These are phyloP conservation scores for Fulvia fulva DNA, from an alignment of 2,329 filamentous ascomycete genomes.

Conservation along the genomic window DNA sequence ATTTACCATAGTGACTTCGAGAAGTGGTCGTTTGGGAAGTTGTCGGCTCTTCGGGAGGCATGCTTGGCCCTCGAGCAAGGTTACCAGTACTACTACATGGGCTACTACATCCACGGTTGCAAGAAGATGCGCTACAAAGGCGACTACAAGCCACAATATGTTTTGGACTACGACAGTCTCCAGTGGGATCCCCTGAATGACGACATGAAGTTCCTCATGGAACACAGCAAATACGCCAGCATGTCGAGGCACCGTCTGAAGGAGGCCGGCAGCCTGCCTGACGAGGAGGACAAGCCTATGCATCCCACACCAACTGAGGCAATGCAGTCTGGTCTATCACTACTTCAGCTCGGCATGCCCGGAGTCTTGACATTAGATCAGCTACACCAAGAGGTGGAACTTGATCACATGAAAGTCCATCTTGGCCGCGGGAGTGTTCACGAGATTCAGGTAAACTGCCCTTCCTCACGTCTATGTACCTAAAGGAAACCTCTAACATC, in stretches of 20 bases:
- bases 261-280: constrained; percentile 14
- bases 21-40: constrained; percentile 66
- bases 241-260: constrained; percentile 35
- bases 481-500: background rate
- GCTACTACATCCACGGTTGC: constrained; percentile 69
- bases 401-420: constrained; percentile 57
- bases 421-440: constrained; percentile 37
- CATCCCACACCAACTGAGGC: constrained; percentile 23
- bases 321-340: constrained; percentile 40
- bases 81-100: constrained; percentile 77
- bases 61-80: constrained; percentile 63
- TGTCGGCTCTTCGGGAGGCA: constrained; percentile 71
- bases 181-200: constrained; percentile 33
- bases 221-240: constrained; percentile 54
- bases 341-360: constrained; percentile 64
- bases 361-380: constrained; percentile 58
- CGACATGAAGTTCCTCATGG: constrained; percentile 40
- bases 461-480: background rate
- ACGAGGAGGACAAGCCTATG: constrained; percentile 19
- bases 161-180: constrained; percentile 60
- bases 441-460: constrained; percentile 32
- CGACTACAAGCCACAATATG: constrained; percentile 69
- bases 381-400: constrained; percentile 49
- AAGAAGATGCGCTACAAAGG: constrained; percentile 83
- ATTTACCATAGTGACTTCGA: constrained; percentile 74